Percentiles rank a stretch among this genome's conserved stretches.
Evolutionary conservation across 192 early-diverging fungal species (phyloP).

Genomic region (Coemansia sp.): DNA sequence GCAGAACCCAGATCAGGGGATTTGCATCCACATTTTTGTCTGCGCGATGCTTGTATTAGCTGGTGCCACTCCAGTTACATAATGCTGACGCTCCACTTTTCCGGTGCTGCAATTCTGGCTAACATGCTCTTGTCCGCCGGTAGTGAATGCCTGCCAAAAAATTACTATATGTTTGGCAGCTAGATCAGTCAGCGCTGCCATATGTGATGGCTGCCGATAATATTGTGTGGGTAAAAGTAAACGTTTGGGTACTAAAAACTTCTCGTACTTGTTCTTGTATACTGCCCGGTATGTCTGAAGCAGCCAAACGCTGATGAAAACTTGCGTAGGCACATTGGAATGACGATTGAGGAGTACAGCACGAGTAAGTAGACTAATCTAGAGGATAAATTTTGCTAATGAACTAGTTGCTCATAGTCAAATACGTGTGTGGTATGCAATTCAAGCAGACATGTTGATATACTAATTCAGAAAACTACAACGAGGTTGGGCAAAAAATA

Average conservation of each 20-base stretch:
- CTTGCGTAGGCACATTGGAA: no score
- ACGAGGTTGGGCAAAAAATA: not conserved
- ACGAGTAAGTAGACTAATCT: not conserved
- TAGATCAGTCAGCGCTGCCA: no score
- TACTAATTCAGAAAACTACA: not conserved
- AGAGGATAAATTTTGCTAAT: not conserved
- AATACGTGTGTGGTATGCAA: not conserved
- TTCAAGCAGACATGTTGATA: no score
- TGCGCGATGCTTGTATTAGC: no score
- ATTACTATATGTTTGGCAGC: no score
- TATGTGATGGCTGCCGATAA: not conserved
- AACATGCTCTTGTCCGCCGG: no score
- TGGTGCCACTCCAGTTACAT: no score
- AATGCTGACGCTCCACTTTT: no score
- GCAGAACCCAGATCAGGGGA: not conserved
- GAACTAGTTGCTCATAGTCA: not conserved
- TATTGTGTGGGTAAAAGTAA: conserved; percentile 11
- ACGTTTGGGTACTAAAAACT: conserved; percentile 13
- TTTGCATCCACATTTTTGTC: not conserved
- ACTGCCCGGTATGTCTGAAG: not conserved
- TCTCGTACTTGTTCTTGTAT: conserved; percentile 5
- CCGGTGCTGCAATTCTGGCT: no score
- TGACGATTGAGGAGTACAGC: not conserved
- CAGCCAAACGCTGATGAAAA: not conserved
- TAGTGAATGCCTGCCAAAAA: no score